Evolutionary conservation across 257 asterid genomes (phyloP), one percentile per base, ranked within the genome.

Genomic region (Lycium ferocissimum): DNA sequence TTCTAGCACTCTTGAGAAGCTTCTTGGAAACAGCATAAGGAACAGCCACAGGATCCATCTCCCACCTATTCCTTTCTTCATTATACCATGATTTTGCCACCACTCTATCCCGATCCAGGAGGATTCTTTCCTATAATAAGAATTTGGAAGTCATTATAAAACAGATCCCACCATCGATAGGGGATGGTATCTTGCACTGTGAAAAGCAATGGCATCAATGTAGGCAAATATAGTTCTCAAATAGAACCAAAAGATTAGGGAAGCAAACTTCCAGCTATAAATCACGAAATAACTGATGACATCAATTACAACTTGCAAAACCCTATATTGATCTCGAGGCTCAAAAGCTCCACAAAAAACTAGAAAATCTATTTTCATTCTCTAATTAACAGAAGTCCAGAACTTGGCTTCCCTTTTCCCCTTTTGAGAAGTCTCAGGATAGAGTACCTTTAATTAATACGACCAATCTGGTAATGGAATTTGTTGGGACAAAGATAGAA

Each of bases 61-160:
- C 99, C 99, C 98, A 97, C 90, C 98, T 91, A 83, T 87, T 88
- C 84, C 85, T 85, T 86, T 91, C 94, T 82, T 95, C 97, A 91
- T 94, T 92, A 87, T 86, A 95, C 98, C 98, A 97, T 83, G 95
- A 90, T 90, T 92, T 95, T 38, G 98, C 92, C 66, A 91, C 86
- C 81, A 97, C 96, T 93, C 99, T 95, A 90, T 97, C 99, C 88
- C 98, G 95, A 86, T 93, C 96, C 84, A 93, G 88, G 80, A 97
- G 97, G 88, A 95, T 86, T 13, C 91, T 89, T 85, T 93, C 97
- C 99, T 97, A 86, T 58, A 88, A 80, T 85, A 66, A 59, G 71
- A 67, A 85, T 72, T 65, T 79, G 51, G 79, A 69, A 33, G 7
- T 37, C 58, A 49, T 78, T 43, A 63, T 38, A 53, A 85, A 84